Conservation (phyloP, 202 grass and related monocot genomes). For the Dendrocalamus latiflorus region DNA sequence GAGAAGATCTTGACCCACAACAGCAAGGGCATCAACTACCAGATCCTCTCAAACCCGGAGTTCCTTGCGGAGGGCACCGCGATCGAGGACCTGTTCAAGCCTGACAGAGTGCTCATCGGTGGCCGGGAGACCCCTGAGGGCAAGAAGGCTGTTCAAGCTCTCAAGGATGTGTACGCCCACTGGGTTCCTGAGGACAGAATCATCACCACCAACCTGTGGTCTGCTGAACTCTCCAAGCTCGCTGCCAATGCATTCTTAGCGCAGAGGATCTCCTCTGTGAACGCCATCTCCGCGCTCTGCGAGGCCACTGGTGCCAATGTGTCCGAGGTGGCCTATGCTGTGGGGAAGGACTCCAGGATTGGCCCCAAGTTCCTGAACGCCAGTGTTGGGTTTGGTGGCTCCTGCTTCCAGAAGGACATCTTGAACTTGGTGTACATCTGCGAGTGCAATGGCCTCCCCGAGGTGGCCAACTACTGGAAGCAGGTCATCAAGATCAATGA, state of each 20-base stretch:
- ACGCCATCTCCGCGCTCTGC: no score
- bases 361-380: conserved; percentile 80
- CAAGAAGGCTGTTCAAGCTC: conserved; percentile 50
- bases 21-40: conserved; percentile 84
- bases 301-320: no score
- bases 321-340: no score
- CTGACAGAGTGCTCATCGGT: conserved; percentile 76
- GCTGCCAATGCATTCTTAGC: conserved; percentile 74
- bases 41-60: conserved; percentile 90
- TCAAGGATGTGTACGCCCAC: conserved; percentile 70
- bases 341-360: conserved; percentile 78
- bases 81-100: conserved; percentile 58
- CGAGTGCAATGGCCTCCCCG: conserved; percentile 80
- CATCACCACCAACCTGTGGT: conserved; percentile 83
- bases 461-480: conserved; percentile 89
- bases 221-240: conserved; percentile 72
- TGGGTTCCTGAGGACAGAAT: conserved; percentile 85
- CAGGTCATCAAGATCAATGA: conserved; percentile 92
- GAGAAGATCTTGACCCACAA: no score
- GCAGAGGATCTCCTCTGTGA: no score
- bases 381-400: conserved; percentile 72
- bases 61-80: conserved; percentile 76
- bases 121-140: conserved; percentile 72
- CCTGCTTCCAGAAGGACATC: conserved; percentile 78
- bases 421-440: conserved; percentile 90